Conservation (phyloP, 257 asterid genomes). For the Osmanthus fragrans region DNA sequence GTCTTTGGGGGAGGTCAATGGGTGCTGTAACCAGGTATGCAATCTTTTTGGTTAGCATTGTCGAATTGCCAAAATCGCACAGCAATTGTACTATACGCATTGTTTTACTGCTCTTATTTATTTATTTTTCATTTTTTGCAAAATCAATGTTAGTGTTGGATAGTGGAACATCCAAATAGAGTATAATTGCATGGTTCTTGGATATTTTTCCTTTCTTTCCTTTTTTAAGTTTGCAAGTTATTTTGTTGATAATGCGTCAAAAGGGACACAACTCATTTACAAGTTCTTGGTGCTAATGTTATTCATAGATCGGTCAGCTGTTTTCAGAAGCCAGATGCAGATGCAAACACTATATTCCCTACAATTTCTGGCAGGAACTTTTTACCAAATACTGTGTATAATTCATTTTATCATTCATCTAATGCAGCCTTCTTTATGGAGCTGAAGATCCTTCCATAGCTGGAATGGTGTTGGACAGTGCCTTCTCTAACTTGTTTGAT, state of each 20-base stretch:
- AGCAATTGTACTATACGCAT: neutral
- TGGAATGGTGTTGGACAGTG: conserved; percentile 98
- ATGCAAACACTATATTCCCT: conserved; percentile 12
- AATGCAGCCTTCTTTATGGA: conserved; percentile 92
- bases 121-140: neutral
- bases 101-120: neutral
- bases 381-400: conserved; percentile 10
- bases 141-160: neutral
- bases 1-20: conserved; percentile 99
- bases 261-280: neutral
- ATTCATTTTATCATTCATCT: conserved; percentile 22
- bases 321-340: neutral
- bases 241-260: neutral
- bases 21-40: conserved; percentile 95
- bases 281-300: conserved; percentile 10
- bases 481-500: conserved; percentile 89
- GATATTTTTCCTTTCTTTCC: neutral
- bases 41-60: conserved; percentile 16
- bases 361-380: conserved; percentile 5
- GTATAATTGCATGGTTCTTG: neutral
- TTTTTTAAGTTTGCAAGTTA: conserved; percentile 15
- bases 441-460: conserved; percentile 98
- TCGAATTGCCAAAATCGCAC: conserved; percentile 9
- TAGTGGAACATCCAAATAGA: neutral
- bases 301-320: neutral